Base-by-base conservation (phyloP, 2,329 filamentous ascomycete species). In the Tolypocladium cylindrosporum region DNA sequence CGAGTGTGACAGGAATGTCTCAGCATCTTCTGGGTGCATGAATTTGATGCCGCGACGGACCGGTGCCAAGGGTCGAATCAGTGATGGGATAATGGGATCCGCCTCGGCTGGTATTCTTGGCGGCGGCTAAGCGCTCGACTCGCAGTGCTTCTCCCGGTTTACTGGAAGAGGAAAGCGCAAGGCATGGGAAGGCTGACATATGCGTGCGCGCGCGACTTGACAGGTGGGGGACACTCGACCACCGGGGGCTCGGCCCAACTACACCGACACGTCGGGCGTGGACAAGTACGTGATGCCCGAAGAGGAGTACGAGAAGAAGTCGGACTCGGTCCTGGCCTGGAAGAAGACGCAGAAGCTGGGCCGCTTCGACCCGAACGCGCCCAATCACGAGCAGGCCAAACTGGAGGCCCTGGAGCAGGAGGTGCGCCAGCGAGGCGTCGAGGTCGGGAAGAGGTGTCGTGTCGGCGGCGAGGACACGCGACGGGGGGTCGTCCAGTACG, bases 271-370 rank as follows among this genome's bases (percentile, higher is more conserved):
- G 51, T 88, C 88, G 50, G 81, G 84, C 11, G 91, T 97, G 6
- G 85, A 91, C 58, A 97, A 97, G 76, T 97, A 94, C 72, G 84
- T 88, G 61, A 88, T 99, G 81, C 90, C 91, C n/a, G 79, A 82
- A 56, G 81, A 87, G 55, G 88, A 92, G 68, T 99, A 99, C 74
- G 91, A 91, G 70, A 84, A 85, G 67, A 91, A 92, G 68, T 79
- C 85, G 50, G 90, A 97, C 74, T 93, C 89, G 4, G 94, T 99
- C 16, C 82, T 97, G 31, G 90, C 92, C 7, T 97, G 91, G 91
- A 99, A 99, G 76, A 93, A 90, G 75, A 78, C 85, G n/a, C 87
- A 96, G 72, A 92, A 95, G 71, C 83, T 97, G n/a, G 94, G 94
- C 55, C 90, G 94, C 41, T 99, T 99, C 74, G 91, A 97, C 69